phyloP scores from a whole-genome alignment of 2,329 filamentous ascomycete genomes.

The Hymenoscyphus scutula region DNA sequence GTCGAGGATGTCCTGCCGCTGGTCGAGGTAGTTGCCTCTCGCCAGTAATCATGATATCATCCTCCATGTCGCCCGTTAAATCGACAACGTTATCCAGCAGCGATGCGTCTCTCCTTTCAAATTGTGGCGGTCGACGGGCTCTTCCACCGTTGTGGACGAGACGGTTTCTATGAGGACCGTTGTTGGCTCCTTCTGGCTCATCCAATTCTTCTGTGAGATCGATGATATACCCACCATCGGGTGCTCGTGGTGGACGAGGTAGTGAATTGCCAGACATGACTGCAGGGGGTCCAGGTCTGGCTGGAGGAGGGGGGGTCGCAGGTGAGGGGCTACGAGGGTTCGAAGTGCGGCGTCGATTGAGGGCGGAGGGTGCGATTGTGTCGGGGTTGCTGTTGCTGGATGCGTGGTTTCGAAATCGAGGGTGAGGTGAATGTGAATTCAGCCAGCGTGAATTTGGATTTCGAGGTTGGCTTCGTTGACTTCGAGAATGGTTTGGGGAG shows the following conservation, averaged over 20 bases:
- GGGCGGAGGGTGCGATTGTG: slow-evolving; percentile 14
- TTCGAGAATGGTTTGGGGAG: neutral
- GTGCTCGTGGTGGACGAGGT: slow-evolving; percentile 25
- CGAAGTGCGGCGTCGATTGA: slow-evolving; percentile 27
- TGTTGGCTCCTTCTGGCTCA: slow-evolving; percentile 15
- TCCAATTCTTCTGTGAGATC: slow-evolving; percentile 36
- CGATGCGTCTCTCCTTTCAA: slow-evolving; percentile 32
- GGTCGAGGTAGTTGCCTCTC: slow-evolving; percentile 22
- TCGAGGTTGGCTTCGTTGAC: neutral
- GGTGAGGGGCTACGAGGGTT: slow-evolving; percentile 29
- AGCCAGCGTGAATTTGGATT: neutral
- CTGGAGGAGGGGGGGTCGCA: slow-evolving; percentile 8
- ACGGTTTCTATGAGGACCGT: neutral
- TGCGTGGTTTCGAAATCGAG: neutral
- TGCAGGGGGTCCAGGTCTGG: slow-evolving; percentile 20
- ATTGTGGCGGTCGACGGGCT: slow-evolving; percentile 27
- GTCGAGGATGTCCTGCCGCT: too few species aligned
- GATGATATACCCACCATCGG: slow-evolving; percentile 31
- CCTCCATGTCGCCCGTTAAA: slow-evolving; percentile 48
- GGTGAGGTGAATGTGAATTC: neutral
- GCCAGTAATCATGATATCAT: slow-evolving; percentile 36
- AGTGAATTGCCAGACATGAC: slow-evolving; percentile 29
- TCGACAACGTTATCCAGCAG: slow-evolving; percentile 45
- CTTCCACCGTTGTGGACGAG: slow-evolving; percentile 10
- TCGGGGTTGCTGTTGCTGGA: slow-evolving; percentile 8